Evolutionary conservation across 2,329 filamentous ascomycete species (phyloP).

Genomic region (Colletotrichum viniferum): DNA sequence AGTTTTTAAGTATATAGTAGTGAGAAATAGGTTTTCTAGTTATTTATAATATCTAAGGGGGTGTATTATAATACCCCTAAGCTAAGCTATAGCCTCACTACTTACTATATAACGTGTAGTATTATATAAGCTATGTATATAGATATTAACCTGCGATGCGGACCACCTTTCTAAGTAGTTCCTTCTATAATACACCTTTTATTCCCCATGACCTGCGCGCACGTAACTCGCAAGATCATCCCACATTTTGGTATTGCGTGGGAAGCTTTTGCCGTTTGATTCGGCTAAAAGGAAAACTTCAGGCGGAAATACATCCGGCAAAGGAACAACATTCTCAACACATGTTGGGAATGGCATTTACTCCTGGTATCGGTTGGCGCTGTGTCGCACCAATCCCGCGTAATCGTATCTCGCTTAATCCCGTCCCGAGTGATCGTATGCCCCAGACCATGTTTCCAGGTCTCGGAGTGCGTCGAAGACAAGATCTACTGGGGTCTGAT

Average conservation of each 20-base stretch:
- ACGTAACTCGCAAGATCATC: no score
- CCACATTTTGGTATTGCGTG: background rate
- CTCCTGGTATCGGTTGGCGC: background rate
- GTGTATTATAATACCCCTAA: no score
- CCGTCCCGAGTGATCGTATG: background rate
- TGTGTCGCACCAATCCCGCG: background rate
- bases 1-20: no score
- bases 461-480: background rate
- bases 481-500: background rate
- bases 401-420: background rate
- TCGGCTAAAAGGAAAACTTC: background rate
- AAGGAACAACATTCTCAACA: rapidly evolving
- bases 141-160: no score
- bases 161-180: no score
- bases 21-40: no score
- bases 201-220: no score
- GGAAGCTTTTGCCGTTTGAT: background rate
- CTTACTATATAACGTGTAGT: no score
- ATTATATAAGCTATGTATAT: no score
- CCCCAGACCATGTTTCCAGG: background rate
- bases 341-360: background rate
- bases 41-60: no score
- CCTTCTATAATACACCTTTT: no score
- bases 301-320: background rate
- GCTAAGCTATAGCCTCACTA: no score